Evolutionary conservation across 2,329 filamentous ascomycete genomes (phyloP), one percentile per base, ranked within the genome.

Genomic region (Dactylellina haptotyla): DNA sequence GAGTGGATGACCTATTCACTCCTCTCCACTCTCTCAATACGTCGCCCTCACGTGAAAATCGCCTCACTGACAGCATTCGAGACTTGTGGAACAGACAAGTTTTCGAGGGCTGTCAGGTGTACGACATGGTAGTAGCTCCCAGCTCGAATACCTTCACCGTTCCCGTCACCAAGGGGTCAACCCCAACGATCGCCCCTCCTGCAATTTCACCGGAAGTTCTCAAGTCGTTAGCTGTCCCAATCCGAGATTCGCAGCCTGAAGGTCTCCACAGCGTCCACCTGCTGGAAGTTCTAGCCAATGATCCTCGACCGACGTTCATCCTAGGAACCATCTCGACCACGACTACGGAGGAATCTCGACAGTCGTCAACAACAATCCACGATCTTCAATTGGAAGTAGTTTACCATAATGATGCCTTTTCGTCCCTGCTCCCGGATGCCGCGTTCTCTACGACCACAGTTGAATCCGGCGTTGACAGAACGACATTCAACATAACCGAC

Each of bases 351-450:
- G 39, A 57, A 30, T 66, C 61, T 37, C 30, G 43, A 14, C 32
- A 56, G 37, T 73, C 69, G 4, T 73, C 69, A 28, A 66, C 69
- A 6, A 66, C 69, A 5, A 73, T 73, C n/a, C 69, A 66, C 39
- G 46, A 66, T 6, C 54, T 73, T n/a, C 56, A 62, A 54, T 41
- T 73, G 16, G 69, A 73, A 32, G 61, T 73, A 4, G 54, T 73
- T 5, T 73, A 66, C 26, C 69, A 73, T 16, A 73, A 73, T 34
- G 61, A 56, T 37, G 69, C 69, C 28, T 73, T 73, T 32, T 73
- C 69, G 16, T 61, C 69, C 1, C 23, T 73, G 23, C 43, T 73
- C 1, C 69, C 69, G 16, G 69, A 73, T 48, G 69, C 54, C 8
- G 69, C 69, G n/a, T 73, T 73, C 30, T 73, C 69, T 4, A 66